Evolutionary conservation across 371 early-diverging fungal species (phyloP).

Genomic region (Mortierella sp.): DNA sequence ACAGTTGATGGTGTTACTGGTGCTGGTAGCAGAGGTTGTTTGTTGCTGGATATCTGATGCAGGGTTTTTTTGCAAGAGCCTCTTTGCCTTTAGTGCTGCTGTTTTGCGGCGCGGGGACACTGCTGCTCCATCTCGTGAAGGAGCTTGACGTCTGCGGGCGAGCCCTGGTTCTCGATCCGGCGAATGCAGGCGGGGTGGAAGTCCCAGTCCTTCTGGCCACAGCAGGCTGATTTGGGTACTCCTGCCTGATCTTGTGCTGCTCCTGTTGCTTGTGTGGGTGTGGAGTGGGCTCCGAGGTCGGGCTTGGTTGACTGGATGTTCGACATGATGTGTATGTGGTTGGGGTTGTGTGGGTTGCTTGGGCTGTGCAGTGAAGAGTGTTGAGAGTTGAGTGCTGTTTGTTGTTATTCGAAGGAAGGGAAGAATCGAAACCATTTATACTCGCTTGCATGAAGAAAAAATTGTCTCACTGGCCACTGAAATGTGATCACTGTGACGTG

Average conservation of each 20-base stretch:
- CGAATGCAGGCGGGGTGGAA: conserved; percentile 21
- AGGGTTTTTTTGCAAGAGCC: not conserved
- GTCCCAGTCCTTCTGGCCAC: conserved; percentile 26
- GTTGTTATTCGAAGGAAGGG: not conserved
- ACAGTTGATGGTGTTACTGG: not conserved
- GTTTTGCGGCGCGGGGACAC: conserved; percentile 9
- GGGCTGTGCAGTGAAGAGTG: not conserved
- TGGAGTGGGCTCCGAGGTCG: conserved; percentile 14
- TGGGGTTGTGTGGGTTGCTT: not conserved
- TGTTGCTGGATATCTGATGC: not conserved
- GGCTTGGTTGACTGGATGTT: conserved; percentile 7
- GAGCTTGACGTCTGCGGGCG: conserved; percentile 13
- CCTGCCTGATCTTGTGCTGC: not conserved
- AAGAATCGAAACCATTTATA: not conserved
- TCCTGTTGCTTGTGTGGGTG: not conserved
- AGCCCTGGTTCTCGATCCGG: conserved; percentile 21
- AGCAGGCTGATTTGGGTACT: conserved; percentile 2
- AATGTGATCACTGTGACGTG: conserved; percentile 2
- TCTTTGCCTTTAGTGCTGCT: not conserved
- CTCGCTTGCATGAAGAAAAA: not conserved
- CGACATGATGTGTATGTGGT: conserved; percentile 8
- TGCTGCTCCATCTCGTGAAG: conserved; percentile 20
- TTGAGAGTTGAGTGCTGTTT: not conserved
- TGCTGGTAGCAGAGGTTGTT: not conserved
- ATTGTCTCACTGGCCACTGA: not conserved